Evolutionary conservation across 2,329 filamentous ascomycete genomes (phyloP), one percentile per base, ranked within the genome.

Genomic region (Zymoseptoria tritici): DNA sequence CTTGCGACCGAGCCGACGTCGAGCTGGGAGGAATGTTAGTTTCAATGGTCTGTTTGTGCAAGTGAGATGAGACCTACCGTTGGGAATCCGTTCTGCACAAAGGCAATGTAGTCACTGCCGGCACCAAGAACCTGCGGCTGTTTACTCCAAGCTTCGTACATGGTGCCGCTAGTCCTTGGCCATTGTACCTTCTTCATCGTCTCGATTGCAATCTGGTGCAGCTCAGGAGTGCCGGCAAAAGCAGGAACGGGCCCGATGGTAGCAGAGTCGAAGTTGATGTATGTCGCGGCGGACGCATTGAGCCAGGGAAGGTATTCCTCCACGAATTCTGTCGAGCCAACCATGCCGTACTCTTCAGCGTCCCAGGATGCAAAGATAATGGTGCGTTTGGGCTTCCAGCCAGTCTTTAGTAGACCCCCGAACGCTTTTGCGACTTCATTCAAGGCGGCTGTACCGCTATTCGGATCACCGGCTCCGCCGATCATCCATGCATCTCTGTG

Each of bases 161-260:
- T 67, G 2, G 77, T 79, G 5, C 70, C 71, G 16, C 60, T 63
- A 5, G 62, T 56, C 60, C 66, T 61, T 72, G 77, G 5, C 75
- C 70, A 3, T 3, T 78, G 81, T 3, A 91, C 83, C 13, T 82
- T 73, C 19, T 78, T 75, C 0, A 85, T 84, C 13, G 84, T 83
- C 36, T 89, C 83, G 63, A 86, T 81, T 49, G 93, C 79, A 6
- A 90, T 78, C 58, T 84, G 81, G 72, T 91, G 85, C 20, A 95
- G 78, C 3, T 94, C 78, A 0, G 90, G 90, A 7, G 88, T 88
- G 0, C 88, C 88, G 0, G 82, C 77, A 24, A 85, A 81, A 4
- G 68, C 66, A 67, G 92, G 89, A n/a, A 79, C 59, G 0, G 83
- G 81, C 73, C 80, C 80, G 5, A 75, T 74, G 2, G 77, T 75